These are phyloP conservation scores for Pseudozyma sp. DNA, from an alignment of 1,284 basidiomycete genomes.

Conservation along the genomic window DNA sequence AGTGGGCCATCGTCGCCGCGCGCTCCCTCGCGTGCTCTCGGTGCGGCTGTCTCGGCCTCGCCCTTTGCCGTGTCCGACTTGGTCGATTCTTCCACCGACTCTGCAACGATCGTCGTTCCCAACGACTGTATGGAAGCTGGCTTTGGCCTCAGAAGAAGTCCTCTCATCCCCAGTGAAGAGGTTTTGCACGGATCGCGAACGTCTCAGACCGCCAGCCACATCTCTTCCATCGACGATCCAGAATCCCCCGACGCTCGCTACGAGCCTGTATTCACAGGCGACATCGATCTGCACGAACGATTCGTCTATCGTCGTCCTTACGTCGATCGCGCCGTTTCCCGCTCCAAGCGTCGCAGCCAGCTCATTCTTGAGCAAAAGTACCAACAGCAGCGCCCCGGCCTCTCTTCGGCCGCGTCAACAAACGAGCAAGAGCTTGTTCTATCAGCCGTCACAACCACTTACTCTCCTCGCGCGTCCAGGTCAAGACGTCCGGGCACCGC, in stretches of 20 bases:
- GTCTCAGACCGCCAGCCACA: constrained; percentile 1
- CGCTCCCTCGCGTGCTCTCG: constrained; percentile 21
- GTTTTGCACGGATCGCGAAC: constrained; percentile 10
- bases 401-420: constrained; percentile 11
- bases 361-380: constrained; percentile 50
- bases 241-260: constrained; percentile 14
- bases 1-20: constrained; percentile 17
- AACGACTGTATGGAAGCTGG: constrained; percentile 54
- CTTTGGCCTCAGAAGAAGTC: constrained; percentile 37
- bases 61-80: background rate
- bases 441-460: background rate
- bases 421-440: background rate
- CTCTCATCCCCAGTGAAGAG: constrained; percentile 14
- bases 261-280: constrained; percentile 23
- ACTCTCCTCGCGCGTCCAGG: constrained; percentile 5
- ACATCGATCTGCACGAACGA: constrained; percentile 25
- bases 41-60: constrained; percentile 12
- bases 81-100: background rate
- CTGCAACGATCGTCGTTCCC: constrained; percentile 25
- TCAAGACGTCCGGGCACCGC: constrained; percentile 33
- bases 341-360: constrained; percentile 40
- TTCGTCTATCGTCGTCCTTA: constrained; percentile 35
- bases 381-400: constrained; percentile 27
- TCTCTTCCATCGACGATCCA: constrained; percentile 3
- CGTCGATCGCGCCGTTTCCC: constrained; percentile 29